Evolutionary conservation across 352 stramenopile genomes (phyloP), one percentile per base, ranked within the genome.

Genomic region (Phytophthora sp.): DNA sequence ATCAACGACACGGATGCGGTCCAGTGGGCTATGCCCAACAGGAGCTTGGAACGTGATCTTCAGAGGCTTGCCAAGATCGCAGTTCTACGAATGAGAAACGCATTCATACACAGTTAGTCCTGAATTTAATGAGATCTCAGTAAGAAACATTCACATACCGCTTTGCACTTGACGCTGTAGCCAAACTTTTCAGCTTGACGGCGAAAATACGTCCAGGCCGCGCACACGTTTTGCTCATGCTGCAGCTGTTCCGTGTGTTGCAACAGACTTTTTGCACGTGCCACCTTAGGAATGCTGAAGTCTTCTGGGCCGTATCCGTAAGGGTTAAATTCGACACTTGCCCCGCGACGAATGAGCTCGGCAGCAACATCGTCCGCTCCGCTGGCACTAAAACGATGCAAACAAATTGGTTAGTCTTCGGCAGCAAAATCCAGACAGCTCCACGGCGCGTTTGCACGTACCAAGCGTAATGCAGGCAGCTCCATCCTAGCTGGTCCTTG

Each of bases 231-330:
- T 51, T 88, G 77, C 57, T 94, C 86, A 52, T 96, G 88, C 50
- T 92, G 82, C 21, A 96, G 65, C 47, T 94, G 86, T 61, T 94
- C 84, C 39, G 88, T 96, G 73, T 96, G 88, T 60, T 96, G 88
- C 39, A 96, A 59, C 58, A 96, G 33, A 69, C 86, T 94, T 73
- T 91, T 93, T 16, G 88, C 88, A 52, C 82, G 84, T 20, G 59
- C 65, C 16, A 96, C 86, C 60, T 94, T 93, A 1, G 86, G 83
- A 56, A 94, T 90, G 44, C 91, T 68, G 50, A 96, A 91, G 50
- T 96, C 88, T 74, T 93, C 86, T 5, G 86, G 82, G 29, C 88
- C 88, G 61, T 93, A 96, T 42, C 88, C 88, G 53, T 94, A 96
- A 47, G 84, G 84, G 39, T 96, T 96, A 47, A 90, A 93, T 42